Evolutionary conservation across 768 basidiomycete species (phyloP), one percentile per base, ranked within the genome.

Genomic region (Auricularia sp.): DNA sequence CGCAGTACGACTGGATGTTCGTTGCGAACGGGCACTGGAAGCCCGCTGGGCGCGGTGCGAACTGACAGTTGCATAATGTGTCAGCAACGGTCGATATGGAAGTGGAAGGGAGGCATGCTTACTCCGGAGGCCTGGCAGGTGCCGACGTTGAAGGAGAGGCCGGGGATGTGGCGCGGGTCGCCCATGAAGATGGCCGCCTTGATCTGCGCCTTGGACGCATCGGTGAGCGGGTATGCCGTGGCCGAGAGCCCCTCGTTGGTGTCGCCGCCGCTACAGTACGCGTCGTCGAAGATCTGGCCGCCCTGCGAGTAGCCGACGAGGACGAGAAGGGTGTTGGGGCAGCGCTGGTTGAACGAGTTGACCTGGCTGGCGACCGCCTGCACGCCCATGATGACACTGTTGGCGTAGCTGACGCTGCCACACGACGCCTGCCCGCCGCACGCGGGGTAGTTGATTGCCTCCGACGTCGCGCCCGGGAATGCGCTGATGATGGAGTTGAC

Each of bases 1-100:
- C 62, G 62, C 62, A 62, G 62, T 62, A 62, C 24, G 62, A 62
- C 62, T 62, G 62, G 62, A 62, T 62, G 39, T 62, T 62, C 2
- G 39, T 2, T 6, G 62, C 62, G 62, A 39, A 39, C 24, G 62
- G 62, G 62, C 62, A 62, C 34, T 59, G 62, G 65, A 63, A 62
- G 39, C 45, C 45, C 1, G 62, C 62, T 7, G 35, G 37, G 36
- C 61, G 65, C n/a, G 54, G 64, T 2, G 56, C 64, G 33, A 65
- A 65, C 56, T 65, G 24, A 62, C 39, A 3, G 39, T 35, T 7
- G 24, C 29, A 29, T 2, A 29, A 1, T 4, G 24, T 11, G 11
- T 39, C 34, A 36, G 2, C 62, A 3, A 6, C 7, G 35, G 62
- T 6, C 2, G n/a, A 61, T 2, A 13, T 7, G 13, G 39, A 1